phyloP scores from a whole-genome alignment of 2,329 filamentous ascomycete genomes.

The Helotiales sp. region DNA sequence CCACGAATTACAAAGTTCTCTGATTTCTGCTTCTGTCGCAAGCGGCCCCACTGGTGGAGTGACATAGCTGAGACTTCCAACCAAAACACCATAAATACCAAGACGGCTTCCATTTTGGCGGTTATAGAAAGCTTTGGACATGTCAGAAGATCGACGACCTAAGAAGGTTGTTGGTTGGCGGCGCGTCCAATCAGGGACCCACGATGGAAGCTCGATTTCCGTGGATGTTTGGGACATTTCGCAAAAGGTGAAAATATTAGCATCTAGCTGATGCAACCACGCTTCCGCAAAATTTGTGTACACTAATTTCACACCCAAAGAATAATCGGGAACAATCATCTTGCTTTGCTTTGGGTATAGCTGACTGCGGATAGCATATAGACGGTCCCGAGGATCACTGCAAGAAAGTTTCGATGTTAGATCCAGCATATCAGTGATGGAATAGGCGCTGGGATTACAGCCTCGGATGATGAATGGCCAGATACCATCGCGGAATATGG shows the following conservation, averaged over 20 bases:
- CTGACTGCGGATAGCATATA: constrained; percentile 6
- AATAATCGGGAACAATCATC: constrained; percentile 3
- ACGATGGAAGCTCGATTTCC: constrained; percentile 2
- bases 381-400: constrained; percentile 3
- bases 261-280: not conserved
- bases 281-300: not conserved
- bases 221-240: not conserved
- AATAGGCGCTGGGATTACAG: not conserved
- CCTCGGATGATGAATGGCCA: not conserved
- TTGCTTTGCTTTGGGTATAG: not conserved
- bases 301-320: not conserved
- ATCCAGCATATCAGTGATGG: not conserved
- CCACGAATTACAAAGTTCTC: not conserved
- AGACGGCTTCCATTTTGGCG: not conserved
- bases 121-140: not conserved
- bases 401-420: not conserved
- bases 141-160: not conserved
- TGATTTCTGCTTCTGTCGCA: not conserved
- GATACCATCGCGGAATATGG: not conserved
- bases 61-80: not conserved
- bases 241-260: not conserved
- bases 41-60: not conserved
- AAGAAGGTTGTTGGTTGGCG: not conserved
- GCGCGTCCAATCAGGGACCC: constrained; percentile 6
- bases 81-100: not conserved